Evolutionary conservation across 768 basidiomycete genomes (phyloP).

Genomic region (Hypsizygus marmoreus): DNA sequence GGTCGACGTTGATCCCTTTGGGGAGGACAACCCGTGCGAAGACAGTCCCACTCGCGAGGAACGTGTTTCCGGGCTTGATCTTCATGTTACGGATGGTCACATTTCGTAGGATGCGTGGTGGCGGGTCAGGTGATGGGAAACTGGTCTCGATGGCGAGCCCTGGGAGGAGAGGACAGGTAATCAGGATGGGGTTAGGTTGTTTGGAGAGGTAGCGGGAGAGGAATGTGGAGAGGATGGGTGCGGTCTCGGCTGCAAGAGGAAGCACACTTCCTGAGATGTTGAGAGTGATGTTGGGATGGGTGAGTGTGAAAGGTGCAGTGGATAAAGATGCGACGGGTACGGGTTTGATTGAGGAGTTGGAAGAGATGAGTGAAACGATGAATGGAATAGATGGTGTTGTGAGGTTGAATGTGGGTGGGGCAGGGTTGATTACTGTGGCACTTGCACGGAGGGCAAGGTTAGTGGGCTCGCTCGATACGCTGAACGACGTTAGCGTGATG

Average conservation of each 20-base stretch:
- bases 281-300: constrained; percentile 69
- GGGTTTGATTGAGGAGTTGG: constrained; percentile 13
- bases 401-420: constrained; percentile 49
- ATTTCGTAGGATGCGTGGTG: constrained; percentile 66
- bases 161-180: constrained; percentile 59
- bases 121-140: constrained; percentile 69
- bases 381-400: constrained; percentile 64
- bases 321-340: constrained; percentile 56
- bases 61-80: constrained; percentile 51
- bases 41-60: constrained; percentile 74
- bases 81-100: constrained; percentile 80
- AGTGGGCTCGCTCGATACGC: constrained; percentile 32
- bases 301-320: constrained; percentile 58
- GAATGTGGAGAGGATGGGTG: constrained; percentile 57
- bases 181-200: constrained; percentile 53
- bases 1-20: constrained; percentile 62
- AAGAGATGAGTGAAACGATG: constrained; percentile 49
- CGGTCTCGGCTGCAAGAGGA: constrained; percentile 42
- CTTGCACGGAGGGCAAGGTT: constrained; percentile 47
- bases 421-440: constrained; percentile 62
- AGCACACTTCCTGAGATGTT: constrained; percentile 57
- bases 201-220: constrained; percentile 66
- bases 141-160: constrained; percentile 44
- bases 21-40: constrained; percentile 69
- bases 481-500: constrained; percentile 60